These are phyloP conservation scores for Populus tremula DNA, from an alignment of 345 rosid genomes.

Conservation along the genomic window DNA sequence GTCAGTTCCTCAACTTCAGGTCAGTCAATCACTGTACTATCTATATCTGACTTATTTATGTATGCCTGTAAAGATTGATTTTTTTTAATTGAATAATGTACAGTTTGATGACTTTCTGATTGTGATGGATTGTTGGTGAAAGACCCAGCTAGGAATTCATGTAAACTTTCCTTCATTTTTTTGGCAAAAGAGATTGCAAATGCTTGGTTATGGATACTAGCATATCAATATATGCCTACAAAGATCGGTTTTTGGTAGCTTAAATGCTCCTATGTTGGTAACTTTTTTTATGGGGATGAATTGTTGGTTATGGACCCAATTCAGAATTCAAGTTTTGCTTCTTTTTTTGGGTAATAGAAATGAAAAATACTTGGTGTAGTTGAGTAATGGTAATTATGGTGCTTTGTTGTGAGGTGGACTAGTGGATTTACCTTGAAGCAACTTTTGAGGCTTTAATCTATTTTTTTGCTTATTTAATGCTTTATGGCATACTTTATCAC, in stretches of 20 bases:
- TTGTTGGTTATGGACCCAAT: not conserved
- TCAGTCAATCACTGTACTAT: slow-evolving; percentile 9
- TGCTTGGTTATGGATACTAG: not conserved
- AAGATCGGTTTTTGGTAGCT: not conserved
- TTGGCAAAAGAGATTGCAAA: not conserved
- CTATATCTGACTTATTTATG: not conserved
- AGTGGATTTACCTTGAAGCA: not conserved
- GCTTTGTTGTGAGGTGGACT: not conserved
- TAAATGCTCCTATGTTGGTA: not conserved
- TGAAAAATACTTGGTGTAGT: not conserved
- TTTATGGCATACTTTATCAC: not conserved
- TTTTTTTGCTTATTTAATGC: not conserved
- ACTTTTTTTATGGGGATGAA: not conserved
- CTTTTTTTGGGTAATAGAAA: not conserved
- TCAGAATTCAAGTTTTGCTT: not conserved
- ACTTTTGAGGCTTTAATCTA: not conserved
- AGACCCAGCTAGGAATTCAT: not conserved
- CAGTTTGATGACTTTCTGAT: not conserved
- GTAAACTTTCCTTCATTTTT: not conserved
- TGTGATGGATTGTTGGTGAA: not conserved
- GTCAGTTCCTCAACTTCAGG: slow-evolving; percentile 97
- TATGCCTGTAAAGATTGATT: not conserved
- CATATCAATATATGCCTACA: not conserved
- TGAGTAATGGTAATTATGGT: not conserved
- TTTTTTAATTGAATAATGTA: not conserved